Evolutionary conservation across 1,139 yeast genomes (phyloP), one percentile per base, ranked within the genome.

Genomic region (Lodderomyces metapsilosis): DNA sequence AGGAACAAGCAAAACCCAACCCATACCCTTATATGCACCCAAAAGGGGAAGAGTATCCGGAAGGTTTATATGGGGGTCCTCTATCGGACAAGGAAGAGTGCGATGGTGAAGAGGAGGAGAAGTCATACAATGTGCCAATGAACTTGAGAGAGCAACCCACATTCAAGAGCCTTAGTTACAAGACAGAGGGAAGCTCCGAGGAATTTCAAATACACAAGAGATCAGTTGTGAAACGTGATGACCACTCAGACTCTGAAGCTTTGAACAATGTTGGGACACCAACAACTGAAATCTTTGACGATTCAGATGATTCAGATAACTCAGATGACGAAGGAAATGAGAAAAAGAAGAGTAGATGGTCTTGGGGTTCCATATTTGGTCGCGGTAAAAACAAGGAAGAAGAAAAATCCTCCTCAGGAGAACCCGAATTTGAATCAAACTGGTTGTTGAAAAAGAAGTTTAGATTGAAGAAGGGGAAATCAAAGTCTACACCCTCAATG

Each of bases 261-360:
- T 3, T 6, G 6, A 18, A 28, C 4, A 15, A 15, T 15, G 32
- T 3, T 7, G 18, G 5, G 15, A 28, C 32, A 11, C 32, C 32
- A 7, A 32, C 35, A 4, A 12, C 23, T 20, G 35, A 20, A 17
- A 15, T 5, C 9, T 11, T 11, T 9, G 15, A 32, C 11, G 35
- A 5, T 12, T n/a, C 16, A 11, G 36, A 33, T 3, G 17, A 33
- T 13, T 33, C 36, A 8, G 25, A 31, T 10, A 21, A 33, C 12
- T 21, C 3, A 7, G 36, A 33, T 11, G 36, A 33, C 13, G 27
- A 32, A 5, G 35, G 11, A 18, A 12, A 17, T 32, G 35, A 32
- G 3, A 32, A 32, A 5, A 32, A n/a, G 35, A n/a, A 21, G 18
- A 20, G 35, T 15, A n/a, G 18, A 22, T 21, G 36, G 32, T 28